Conservation (phyloP, 2,329 filamentous ascomycete species). For the Colletotrichum sansevieriae region DNA sequence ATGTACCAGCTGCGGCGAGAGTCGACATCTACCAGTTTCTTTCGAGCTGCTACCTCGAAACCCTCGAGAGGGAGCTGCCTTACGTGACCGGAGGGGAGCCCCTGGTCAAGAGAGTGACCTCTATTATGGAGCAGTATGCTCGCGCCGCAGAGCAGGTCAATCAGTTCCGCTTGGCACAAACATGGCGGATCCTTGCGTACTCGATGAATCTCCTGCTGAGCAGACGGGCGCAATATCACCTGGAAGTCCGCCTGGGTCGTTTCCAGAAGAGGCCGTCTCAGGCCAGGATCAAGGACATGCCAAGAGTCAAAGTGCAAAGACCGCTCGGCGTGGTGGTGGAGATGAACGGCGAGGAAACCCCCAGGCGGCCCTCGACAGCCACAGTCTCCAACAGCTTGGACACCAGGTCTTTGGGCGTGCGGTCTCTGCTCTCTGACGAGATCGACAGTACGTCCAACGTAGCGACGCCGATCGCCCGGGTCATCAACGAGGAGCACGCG, state of each 20-base stretch:
- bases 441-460: conserved; percentile 74
- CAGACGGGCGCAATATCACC: conserved; percentile 69
- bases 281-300: conserved; percentile 47
- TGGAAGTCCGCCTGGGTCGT: conserved; percentile 61
- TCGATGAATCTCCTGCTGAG: conserved; percentile 67
- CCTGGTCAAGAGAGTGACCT: conserved; percentile 61
- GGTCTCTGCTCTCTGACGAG: conserved; percentile 66
- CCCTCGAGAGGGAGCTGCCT: conserved; percentile 64
- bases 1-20: conserved; percentile 65
- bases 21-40: conserved; percentile 68
- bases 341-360: conserved; percentile 54
- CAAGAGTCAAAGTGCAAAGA: conserved; percentile 46
- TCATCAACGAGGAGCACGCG: conserved; percentile 56
- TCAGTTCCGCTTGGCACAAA: conserved; percentile 72
- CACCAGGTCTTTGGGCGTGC: conserved; percentile 51
- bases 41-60: conserved; percentile 68
- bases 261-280: conserved; percentile 49
- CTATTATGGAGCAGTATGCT: conserved; percentile 69
- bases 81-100: conserved; percentile 51
- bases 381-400: conserved; percentile 48
- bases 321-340: conserved; percentile 44
- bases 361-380: conserved; percentile 48
- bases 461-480: conserved; percentile 69
- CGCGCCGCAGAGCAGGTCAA: conserved; percentile 68
- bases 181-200: conserved; percentile 72